Percentiles rank a stretch among this genome's conserved stretches.
These are phyloP conservation scores for Protomyces inouyei DNA, from an alignment of 1,139 yeast genomes.

Conservation along the genomic window DNA sequence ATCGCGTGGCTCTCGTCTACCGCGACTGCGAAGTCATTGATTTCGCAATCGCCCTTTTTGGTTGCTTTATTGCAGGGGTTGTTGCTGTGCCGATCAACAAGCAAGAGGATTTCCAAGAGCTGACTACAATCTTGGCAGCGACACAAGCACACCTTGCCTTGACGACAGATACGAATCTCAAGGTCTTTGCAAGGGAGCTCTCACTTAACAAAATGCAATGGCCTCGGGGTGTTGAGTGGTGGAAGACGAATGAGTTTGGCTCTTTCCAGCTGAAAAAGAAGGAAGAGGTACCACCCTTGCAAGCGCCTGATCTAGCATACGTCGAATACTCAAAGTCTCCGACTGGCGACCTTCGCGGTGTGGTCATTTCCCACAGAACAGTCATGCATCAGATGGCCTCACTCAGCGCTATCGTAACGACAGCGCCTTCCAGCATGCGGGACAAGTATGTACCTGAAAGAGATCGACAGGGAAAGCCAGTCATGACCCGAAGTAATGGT, in stretches of 20 bases:
- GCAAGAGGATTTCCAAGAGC: slow-evolving; percentile 33
- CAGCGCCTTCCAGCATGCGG: slow-evolving; percentile 40
- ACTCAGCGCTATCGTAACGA: slow-evolving; percentile 56
- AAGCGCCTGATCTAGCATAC: slow-evolving; percentile 77
- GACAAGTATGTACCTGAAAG: slow-evolving; percentile 4
- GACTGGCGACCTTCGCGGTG: slow-evolving; percentile 86
- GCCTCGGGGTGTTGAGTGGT: slow-evolving; percentile 60
- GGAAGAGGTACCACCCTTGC: slow-evolving; percentile 59
- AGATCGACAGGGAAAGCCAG: slow-evolving; percentile 8
- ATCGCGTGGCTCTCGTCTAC: slow-evolving; percentile 76
- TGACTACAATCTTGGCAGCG: slow-evolving; percentile 55
- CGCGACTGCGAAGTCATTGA: slow-evolving; percentile 81
- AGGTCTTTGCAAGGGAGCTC: slow-evolving; percentile 60
- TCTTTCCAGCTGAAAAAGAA: slow-evolving; percentile 56
- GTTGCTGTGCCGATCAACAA: slow-evolving; percentile 76
- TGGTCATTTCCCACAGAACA: slow-evolving; percentile 84
- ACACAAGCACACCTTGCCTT: slow-evolving; percentile 76
- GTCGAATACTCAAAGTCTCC: slow-evolving; percentile 90
- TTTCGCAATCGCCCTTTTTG: slow-evolving; percentile 77
- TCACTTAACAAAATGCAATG: slow-evolving; percentile 46
- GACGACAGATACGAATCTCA: slow-evolving; percentile 72
- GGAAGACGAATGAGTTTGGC: slow-evolving; percentile 90
- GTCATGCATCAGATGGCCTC: slow-evolving; percentile 83
- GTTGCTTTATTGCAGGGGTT: slow-evolving; percentile 88
- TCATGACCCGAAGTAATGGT: slow-evolving; percentile 7